These are phyloP conservation scores for Piloderma croceum DNA, from an alignment of 768 basidiomycete species.

Conservation along the genomic window DNA sequence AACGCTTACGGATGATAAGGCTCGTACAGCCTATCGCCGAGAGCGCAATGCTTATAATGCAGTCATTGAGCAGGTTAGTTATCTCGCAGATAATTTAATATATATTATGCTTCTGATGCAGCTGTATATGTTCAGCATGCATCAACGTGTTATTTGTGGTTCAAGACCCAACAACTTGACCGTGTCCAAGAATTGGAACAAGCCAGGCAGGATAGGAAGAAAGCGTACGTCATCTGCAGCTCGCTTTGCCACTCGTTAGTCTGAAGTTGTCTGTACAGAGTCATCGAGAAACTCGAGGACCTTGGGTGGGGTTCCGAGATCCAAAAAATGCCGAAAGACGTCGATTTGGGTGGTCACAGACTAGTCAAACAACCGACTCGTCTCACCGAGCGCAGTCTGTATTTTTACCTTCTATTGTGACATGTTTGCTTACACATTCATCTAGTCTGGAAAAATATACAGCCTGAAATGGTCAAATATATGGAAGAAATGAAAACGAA, in stretches of 20 bases:
- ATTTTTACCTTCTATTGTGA: background rate
- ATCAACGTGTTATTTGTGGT: conserved; percentile 37
- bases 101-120: too few species aligned
- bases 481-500: conserved; percentile 45
- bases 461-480: conserved; percentile 34
- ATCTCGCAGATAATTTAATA: too few species aligned
- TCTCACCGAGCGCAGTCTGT: conserved; percentile 49
- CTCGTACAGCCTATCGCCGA: too few species aligned
- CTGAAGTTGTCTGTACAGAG: conserved; percentile 27
- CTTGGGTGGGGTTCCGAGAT: conserved; percentile 48
- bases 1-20: too few species aligned
- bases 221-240: conserved; percentile 31
- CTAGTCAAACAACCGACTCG: conserved; percentile 44
- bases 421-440: conserved; percentile 2
- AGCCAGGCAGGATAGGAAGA: conserved; percentile 36
- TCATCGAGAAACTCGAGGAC: conserved; percentile 38
- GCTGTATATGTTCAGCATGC: conserved; percentile 44
- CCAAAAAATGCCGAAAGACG: conserved; percentile 30
- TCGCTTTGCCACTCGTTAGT: background rate
- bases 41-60: too few species aligned
- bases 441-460: conserved; percentile 51
- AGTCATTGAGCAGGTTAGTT: too few species aligned
- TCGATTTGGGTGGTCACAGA: conserved; percentile 37
- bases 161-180: conserved; percentile 28
- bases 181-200: conserved; percentile 40